These are phyloP conservation scores for Ambrosia hybrid DNA, from an alignment of 140 eudicot genomes.

Conservation along the genomic window DNA sequence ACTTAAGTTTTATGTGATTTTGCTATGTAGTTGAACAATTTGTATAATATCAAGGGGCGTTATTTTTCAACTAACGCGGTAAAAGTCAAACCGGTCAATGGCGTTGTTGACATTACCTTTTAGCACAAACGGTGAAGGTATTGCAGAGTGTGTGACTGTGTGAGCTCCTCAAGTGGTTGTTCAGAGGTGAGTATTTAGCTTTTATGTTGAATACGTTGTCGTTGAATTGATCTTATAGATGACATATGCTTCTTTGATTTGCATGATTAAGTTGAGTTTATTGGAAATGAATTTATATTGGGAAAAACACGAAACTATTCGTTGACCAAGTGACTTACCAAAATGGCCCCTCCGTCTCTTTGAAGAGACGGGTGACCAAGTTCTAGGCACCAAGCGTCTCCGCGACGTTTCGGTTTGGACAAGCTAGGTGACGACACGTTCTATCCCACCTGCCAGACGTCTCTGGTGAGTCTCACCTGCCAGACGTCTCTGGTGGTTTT, in stretches of 20 bases:
- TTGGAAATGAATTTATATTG: constrained; percentile 15
- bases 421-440: too few relatives aligned
- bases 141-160: constrained; percentile 99
- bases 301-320: too few relatives aligned
- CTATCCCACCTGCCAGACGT: too few relatives aligned
- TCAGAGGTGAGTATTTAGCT: constrained; percentile 50
- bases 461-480: too few relatives aligned
- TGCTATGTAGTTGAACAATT: constrained; percentile 36
- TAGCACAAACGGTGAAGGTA: constrained; percentile 99
- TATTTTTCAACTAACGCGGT: constrained; percentile 57
- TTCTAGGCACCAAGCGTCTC: too few relatives aligned
- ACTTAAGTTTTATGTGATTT: not conserved
- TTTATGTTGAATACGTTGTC: not conserved
- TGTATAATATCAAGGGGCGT: constrained; percentile 40
- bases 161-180: constrained; percentile 95
- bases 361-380: too few relatives aligned
- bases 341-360: too few relatives aligned
- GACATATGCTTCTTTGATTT: not conserved
- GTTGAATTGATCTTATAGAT: too few relatives aligned
- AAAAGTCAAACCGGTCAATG: constrained; percentile 39
- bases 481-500: too few relatives aligned
- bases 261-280: not conserved
- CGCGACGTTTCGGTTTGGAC: too few relatives aligned
- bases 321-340: too few relatives aligned
- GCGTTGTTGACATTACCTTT: constrained; percentile 73